Evolutionary conservation across 2,329 filamentous ascomycete species (phyloP), one percentile per base, ranked within the genome.

Genomic region (Alternaria dauci): DNA sequence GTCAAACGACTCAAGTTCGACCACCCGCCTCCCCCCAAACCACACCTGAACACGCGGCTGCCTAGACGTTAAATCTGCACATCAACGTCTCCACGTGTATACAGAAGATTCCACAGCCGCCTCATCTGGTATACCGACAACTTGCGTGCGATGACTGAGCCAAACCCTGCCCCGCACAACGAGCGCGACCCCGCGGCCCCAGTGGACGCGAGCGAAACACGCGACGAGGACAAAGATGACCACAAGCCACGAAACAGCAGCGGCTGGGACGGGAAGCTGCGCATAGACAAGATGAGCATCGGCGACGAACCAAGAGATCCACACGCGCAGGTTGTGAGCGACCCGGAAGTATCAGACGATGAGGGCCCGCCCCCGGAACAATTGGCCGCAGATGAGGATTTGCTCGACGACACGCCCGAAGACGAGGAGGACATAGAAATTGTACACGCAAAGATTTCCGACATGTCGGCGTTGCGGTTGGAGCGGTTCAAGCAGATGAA

Each of bases 201-300:
- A 34, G 32, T 61, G 36, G 55, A 66, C 61, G 61, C 63, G 42
- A 63, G 53, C 52, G 65, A 57, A 16, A 57, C 63, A 50, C 66
- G 55, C 53, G 62, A 73, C 38, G 54, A 68, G n/a, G 66, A 72
- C 30, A 65, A 60, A 14, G 69, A 73, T 26, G 71, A 72, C 48
- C 66, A 74, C 61, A 73, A 68, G 38, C 76, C 76, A 36, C 58
- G 74, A 55, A 76, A 81, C 51, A 79, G 77, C 67, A 81, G 79
- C 71, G 92, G 92, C 62, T 94, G 92, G 92, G 92, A 94, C 77
- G 92, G 92, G 65, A 94, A 94, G 80, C 84, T 94, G 60, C 86
- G 92, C 39, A 81, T 97, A 52, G 88, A 91, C 63, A 88, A 89
- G 71, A 89, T 87, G 74, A 85, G 88, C 2, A 56, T 75, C 26